phyloP scores from a whole-genome alignment of 1,139 yeast species.

The Magnusiomyces sp. region DNA sequence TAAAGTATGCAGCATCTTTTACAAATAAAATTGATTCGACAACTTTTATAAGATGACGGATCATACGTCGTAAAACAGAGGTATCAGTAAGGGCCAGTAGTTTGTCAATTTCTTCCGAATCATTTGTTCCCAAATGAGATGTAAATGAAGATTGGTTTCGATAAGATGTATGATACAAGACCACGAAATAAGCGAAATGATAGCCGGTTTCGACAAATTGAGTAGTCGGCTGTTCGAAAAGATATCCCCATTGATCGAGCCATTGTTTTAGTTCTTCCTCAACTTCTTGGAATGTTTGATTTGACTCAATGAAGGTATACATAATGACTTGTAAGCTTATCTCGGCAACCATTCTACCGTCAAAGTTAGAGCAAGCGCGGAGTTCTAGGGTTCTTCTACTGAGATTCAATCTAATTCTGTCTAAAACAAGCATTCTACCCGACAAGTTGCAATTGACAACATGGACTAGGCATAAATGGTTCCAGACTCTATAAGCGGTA shows the following conservation, averaged over 20 bases:
- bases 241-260: neutral
- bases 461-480: conserved; percentile 65
- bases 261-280: conserved; percentile 33
- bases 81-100: conserved; percentile 12
- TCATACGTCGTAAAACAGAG: conserved; percentile 21
- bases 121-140: conserved; percentile 1
- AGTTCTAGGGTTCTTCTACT: conserved; percentile 55
- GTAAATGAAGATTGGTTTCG: conserved; percentile 5
- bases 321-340: conserved; percentile 47
- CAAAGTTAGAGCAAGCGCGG: conserved; percentile 66
- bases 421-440: conserved; percentile 69
- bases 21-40: conserved; percentile 38
- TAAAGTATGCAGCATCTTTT: conserved; percentile 51
- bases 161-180: conserved; percentile 35
- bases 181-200: conserved; percentile 53
- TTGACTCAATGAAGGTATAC: conserved; percentile 6
- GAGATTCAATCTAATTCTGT: conserved; percentile 53
- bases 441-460: conserved; percentile 58
- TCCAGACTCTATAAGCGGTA: conserved; percentile 55
- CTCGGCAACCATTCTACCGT: conserved; percentile 78
- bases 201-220: conserved; percentile 73
- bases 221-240: conserved; percentile 58
- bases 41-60: conserved; percentile 37
- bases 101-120: conserved; percentile 10
- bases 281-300: conserved; percentile 27